phyloP scores from a whole-genome alignment of 441 rosid species.

The Brassica hybrid region DNA sequence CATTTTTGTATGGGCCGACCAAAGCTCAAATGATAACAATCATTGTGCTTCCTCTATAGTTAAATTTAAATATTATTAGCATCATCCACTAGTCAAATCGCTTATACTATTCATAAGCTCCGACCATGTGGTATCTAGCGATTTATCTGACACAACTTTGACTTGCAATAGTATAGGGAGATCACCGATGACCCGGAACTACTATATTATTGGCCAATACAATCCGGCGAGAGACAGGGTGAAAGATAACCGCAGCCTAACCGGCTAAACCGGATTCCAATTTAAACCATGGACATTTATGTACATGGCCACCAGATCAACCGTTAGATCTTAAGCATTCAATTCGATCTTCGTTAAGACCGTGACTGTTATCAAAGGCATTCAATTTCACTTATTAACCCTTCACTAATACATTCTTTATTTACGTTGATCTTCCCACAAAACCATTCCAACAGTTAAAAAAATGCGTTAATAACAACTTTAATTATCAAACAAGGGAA shows the following conservation, averaged over 20 bases:
- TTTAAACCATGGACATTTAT: slow-evolving; percentile 4
- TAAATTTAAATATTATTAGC: slow-evolving; percentile 3
- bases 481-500: slow-evolving; percentile 26
- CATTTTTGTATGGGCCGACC: neutral
- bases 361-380: slow-evolving; percentile 12
- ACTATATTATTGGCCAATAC: neutral
- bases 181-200: neutral
- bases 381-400: neutral
- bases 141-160: neutral
- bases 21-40: too few species aligned
- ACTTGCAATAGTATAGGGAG: neutral
- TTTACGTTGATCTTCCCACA: slow-evolving; percentile 20
- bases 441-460: neutral
- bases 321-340: slow-evolving; percentile 21
- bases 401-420: neutral
- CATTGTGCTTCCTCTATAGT: neutral
- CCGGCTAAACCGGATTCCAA: slow-evolving; percentile 2
- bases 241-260: neutral
- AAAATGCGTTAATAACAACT: neutral
- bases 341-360: slow-evolving; percentile 22
- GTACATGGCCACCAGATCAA: neutral
- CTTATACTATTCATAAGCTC: neutral
- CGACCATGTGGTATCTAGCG: slow-evolving; percentile 19
- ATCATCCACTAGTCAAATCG: neutral
- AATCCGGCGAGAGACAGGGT: neutral